Evolutionary conservation across 2,329 filamentous ascomycete genomes (phyloP), one percentile per base, ranked within the genome.

Genomic region (Colletotrichum trifolii): DNA sequence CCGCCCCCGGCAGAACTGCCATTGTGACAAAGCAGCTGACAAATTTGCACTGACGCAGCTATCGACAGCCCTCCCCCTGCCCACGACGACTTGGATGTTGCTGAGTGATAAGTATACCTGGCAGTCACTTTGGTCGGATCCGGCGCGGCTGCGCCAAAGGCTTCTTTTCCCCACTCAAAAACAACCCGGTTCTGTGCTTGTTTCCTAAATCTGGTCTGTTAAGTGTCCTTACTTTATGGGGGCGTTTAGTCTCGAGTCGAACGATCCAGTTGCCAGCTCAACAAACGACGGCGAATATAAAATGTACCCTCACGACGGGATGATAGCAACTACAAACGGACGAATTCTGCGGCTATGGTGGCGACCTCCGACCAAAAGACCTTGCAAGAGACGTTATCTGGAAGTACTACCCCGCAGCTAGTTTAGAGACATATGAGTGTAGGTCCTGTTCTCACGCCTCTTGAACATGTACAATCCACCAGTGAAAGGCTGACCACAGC

Each of bases 11-110:
- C n/a, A 4, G 8, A 7, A 17, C 15, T 15, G 12, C 13, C 25
- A 25, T 9, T 25, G 15, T 10, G 36, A 7, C 13, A 33, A 13
- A 8, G 35, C 13, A 40, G 34, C 46, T 65, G 42, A 69, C 68
- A 54, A 70, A 72, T 60, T 72, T 59, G 61, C 36, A 63, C 17
- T 33, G 2, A 12, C 40, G 25, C 67, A 84, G 83, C 87, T 75
- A 82, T 91, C 73, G 93, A 96, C 71, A 93, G 92, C 73, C 91
- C 93, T 71, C 88, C 92, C 68, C 90, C 92, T 69, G 90, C 89
- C 72, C 93, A 97, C 75, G 96, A 99, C 78, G 96, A 99, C 76
- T 87, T 98, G 76, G 96, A 99, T 78, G 94, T 96, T 75, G 95
- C 94, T 74, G 96, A 98, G 82, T 90, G 83, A 73, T 67, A 54